Percentiles rank a stretch among this genome's conserved stretches.
These are phyloP conservation scores for Didymella pinodella DNA, from an alignment of 2,329 filamentous ascomycete species.

Conservation along the genomic window DNA sequence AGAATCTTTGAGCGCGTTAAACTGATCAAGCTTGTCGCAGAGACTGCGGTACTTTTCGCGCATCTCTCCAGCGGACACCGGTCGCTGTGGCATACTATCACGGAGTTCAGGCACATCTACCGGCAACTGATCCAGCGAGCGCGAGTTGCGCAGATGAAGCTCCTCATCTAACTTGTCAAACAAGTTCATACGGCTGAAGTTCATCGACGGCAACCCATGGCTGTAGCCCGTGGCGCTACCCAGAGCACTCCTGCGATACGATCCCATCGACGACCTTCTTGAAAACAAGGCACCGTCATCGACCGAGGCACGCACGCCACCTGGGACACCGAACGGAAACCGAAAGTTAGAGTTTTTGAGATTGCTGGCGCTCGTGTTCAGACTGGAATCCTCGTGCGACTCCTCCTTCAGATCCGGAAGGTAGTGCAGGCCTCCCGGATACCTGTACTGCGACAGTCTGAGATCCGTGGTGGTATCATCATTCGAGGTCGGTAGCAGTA, in stretches of 20 bases:
- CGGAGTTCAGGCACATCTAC: slow-evolving; percentile 41
- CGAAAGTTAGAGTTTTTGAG: slow-evolving; percentile 41
- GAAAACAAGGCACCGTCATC: slow-evolving; percentile 34
- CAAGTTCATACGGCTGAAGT: slow-evolving; percentile 58
- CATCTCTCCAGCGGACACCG: slow-evolving; percentile 48
- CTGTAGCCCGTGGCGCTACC: slow-evolving; percentile 37
- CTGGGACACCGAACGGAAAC: slow-evolving; percentile 32
- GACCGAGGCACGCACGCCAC: slow-evolving; percentile 29
- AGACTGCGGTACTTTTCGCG: slow-evolving; percentile 57
- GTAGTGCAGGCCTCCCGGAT: slow-evolving; percentile 42
- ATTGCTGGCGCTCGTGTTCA: slow-evolving; percentile 49
- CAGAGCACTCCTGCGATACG: slow-evolving; percentile 31
- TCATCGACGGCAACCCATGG: slow-evolving; percentile 56
- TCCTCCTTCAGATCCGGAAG: slow-evolving; percentile 59
- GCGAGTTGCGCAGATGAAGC: slow-evolving; percentile 49
- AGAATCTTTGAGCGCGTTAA: slow-evolving; percentile 28
- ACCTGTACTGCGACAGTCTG: slow-evolving; percentile 41
- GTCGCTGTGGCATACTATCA: slow-evolving; percentile 46
- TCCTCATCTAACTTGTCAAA: slow-evolving; percentile 57
- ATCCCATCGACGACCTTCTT: slow-evolving; percentile 33
- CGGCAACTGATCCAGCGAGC: slow-evolving; percentile 48
- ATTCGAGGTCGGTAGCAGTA: slow-evolving; percentile 24
- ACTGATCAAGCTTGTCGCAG: slow-evolving; percentile 55
- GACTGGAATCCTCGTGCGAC: slow-evolving; percentile 57
- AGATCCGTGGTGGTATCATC: slow-evolving; percentile 48